Percentiles rank a stretch among this genome's conserved stretches.
Conservation (phyloP, 2,329 filamentous ascomycete genomes). For the Botryotinia calthae region DNA sequence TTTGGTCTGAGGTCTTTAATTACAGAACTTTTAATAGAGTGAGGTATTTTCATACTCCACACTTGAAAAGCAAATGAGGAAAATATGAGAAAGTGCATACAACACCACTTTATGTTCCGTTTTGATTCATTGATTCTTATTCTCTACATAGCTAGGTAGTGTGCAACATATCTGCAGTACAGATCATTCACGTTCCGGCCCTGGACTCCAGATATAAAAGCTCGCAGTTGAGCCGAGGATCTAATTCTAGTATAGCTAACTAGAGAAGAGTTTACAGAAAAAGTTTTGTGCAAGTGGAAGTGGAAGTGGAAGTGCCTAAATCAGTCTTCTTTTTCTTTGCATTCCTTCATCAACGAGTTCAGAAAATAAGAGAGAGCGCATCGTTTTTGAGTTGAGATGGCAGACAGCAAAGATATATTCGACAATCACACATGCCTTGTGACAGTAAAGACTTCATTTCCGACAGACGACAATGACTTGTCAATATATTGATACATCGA, state of each 20-base stretch:
- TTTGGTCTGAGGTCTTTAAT: not conserved
- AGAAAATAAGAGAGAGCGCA: not conserved
- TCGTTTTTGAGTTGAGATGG: not conserved
- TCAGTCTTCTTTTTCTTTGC: rapidly evolving
- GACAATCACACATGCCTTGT: not conserved
- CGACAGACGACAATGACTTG: too few species aligned
- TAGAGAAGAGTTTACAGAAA: too few species aligned
- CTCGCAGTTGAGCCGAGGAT: not conserved
- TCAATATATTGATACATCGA: too few species aligned
- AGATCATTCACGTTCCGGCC: not conserved
- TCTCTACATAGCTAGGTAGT: not conserved
- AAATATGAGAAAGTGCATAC: not conserved
- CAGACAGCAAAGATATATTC: not conserved
- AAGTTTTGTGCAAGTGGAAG: not conserved
- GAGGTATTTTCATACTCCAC: not conserved
- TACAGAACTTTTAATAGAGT: not conserved
- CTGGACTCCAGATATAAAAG: not conserved
- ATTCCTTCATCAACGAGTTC: not conserved
- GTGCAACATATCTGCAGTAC: not conserved
- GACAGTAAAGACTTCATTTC: not conserved
- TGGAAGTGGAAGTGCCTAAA: not conserved
- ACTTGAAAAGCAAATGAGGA: not conserved
- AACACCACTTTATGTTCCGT: rapidly evolving
- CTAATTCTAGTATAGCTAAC: not conserved
- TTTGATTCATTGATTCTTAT: not conserved